Base-by-base conservation (phyloP, 768 basidiomycete species). In the Austroboletus eburneus region DNA sequence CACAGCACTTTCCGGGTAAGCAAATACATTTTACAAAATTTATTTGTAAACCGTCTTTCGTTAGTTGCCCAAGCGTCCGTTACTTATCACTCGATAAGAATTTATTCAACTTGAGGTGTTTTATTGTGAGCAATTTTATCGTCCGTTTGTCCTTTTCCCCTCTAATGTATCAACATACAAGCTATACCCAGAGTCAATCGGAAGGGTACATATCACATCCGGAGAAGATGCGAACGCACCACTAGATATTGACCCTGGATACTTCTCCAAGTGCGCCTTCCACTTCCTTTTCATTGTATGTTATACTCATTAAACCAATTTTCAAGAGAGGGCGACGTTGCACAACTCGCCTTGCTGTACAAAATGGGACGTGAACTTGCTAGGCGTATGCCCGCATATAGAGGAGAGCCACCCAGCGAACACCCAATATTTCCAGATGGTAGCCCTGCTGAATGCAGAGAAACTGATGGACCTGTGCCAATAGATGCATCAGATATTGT, bases 311-410 rank as follows among this genome's bases (percentile, higher is more conserved):
- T 2, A 3, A 20, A 23, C n/a, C n/a, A n/a, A n/a, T n/a, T n/a
- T n/a, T n/a, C 18, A n/a, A 57, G 56, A 25, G 42, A 42, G 0
- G 43, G 67, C 3, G 78, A 79, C 54, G 18, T 83, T 8, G 69
- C 57, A 2, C 61, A 72, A 16, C 53, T 81, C 43, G 67, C 68
- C 46, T 77, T 76, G 72, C 64, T 58, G 0, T 83, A 81, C 59
- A 85, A 83, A 56, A 72, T 69, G 41, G 45, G 57, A 3, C 69
- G 80, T 2, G 81, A 85, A 61, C n/a, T 79, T 9, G 65, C 69
- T 3, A 73, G 83, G 29, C 76, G 83, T 13, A 77, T 81, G 75
- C 55, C 66, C 5, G 40, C 40, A 8, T 56, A 49, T 36, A 36
- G 55, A 20, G 57, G 57, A 22, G 55, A 58, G 39, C 37, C 38